Evolutionary conservation across 441 rosid genomes (phyloP).

Genomic region (Euphorbia schlechtendalii): DNA sequence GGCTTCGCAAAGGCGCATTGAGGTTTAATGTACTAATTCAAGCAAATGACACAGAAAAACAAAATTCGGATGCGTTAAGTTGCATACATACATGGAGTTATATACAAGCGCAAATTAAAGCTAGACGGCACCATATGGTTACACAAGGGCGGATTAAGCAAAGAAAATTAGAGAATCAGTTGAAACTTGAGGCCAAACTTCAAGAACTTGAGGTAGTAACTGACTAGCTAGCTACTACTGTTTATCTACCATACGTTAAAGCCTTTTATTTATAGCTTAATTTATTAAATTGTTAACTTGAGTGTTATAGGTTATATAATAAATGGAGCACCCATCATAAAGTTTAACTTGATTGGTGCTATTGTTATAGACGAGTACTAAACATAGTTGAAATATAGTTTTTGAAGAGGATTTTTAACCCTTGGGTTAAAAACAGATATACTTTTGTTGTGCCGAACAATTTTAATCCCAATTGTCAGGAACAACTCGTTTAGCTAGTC

Average conservation of each 20-base stretch:
- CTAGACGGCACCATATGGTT: constrained; percentile 59
- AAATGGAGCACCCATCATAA: too few relatives aligned
- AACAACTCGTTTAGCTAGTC: too few relatives aligned
- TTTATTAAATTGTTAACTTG: too few relatives aligned
- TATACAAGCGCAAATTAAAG: constrained; percentile 48
- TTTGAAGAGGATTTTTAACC: too few relatives aligned
- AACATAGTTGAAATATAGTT: too few relatives aligned
- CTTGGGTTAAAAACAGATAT: too few relatives aligned
- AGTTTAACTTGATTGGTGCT: too few relatives aligned
- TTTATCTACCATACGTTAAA: not conserved
- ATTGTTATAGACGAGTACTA: too few relatives aligned
- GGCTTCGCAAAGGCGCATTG: constrained; percentile 30
- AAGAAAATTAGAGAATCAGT: constrained; percentile 55
- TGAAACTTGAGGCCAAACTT: constrained; percentile 67
- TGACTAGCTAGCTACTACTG: too few relatives aligned
- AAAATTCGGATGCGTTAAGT: constrained; percentile 41
- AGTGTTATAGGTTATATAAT: too few relatives aligned
- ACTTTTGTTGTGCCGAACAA: too few relatives aligned
- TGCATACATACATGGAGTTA: constrained; percentile 71
- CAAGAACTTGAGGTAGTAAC: constrained; percentile 43
- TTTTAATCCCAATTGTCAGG: too few relatives aligned
- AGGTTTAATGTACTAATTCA: constrained; percentile 43
- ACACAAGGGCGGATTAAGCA: constrained; percentile 52
- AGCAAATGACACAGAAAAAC: constrained; percentile 39
- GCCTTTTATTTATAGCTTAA: constrained; percentile 2